Base-by-base conservation (phyloP, 1,139 yeast genomes). In the Saccharomyces hybrid region DNA sequence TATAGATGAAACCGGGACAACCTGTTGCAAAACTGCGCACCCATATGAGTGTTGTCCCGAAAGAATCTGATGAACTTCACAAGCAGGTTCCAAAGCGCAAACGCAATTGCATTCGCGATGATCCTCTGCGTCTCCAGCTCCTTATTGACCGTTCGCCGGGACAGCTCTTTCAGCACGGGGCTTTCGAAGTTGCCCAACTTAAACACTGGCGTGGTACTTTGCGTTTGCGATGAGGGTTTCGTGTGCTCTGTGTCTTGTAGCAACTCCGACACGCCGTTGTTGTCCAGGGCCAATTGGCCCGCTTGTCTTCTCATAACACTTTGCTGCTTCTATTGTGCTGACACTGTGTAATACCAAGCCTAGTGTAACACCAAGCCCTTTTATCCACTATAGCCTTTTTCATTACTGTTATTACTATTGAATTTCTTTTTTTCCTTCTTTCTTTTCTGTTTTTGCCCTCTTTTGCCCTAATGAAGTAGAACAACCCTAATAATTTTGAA, bases 41-140 rank as follows among this genome's bases (percentile, higher is more conserved):
- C 65, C 5, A 57, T 47, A n/a, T 60, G 62, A 26, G 65, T 56
- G 53, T 64, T 66, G 31, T 58, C 51, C 11, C 62, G 29, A 31
- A 65, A 61, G 12, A 70, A 55, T 9, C 52, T 57, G 2, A 61
- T 26, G 49, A 71, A 62, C 53, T 69, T 71, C 49, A 59, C 55
- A 7, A 61, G 49, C 14, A 73, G 58, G 51, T 68, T 69, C 54
- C 71, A 59, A 1, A 64, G 53, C 8, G 69, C 59, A 16, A 73
- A 56, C 1, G 70, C 59, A 4, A 69, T 60, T 16, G 67, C 52
- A 57, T 75, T 76, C 2, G 67, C 59, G 5, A 75, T 60, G 4
- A 73, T 66, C 46, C 67, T 65, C 53, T 66, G 67, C 12, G 73
- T 59, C 49, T 74, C 75, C 27, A 72, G 61, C 59, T 76, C 77